Conservation (phyloP, 108 stramenopile species). For the Cyclotella atomus region DNA sequence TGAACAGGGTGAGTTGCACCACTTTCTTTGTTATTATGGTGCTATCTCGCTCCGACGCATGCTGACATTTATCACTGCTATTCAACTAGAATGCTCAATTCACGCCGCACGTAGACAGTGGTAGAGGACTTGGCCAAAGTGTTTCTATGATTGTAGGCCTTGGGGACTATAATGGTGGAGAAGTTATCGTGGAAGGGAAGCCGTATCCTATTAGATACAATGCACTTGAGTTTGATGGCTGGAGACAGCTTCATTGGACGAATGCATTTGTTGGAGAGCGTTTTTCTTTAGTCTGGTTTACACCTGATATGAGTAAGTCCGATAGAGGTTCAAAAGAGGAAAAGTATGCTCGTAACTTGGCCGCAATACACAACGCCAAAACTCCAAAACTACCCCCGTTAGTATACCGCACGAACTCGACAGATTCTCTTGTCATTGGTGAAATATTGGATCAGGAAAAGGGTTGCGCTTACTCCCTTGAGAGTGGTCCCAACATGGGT, state of each 20-base stretch:
- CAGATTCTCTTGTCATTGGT: conserved; percentile 55
- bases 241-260: conserved; percentile 92
- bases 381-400: conserved; percentile 46
- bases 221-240: conserved; percentile 91
- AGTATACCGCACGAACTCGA: conserved; percentile 45
- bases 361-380: conserved; percentile 18
- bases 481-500: background rate
- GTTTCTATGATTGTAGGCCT: conserved; percentile 89
- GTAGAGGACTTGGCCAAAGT: conserved; percentile 84
- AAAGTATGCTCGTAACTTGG: conserved; percentile 20
- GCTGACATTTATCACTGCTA: too few species aligned
- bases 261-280: conserved; percentile 82
- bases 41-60: background rate
- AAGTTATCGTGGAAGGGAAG: conserved; percentile 77
- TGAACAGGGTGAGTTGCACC: conserved; percentile 62
- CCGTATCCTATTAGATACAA: conserved; percentile 78
- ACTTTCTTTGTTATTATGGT: background rate
- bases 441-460: conserved; percentile 49
- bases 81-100: conserved; percentile 79
- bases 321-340: conserved; percentile 34
- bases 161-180: conserved; percentile 88
- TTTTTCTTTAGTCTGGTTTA: conserved; percentile 93
- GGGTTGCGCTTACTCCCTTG: conserved; percentile 43
- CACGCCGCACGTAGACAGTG: conserved; percentile 91
- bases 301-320: conserved; percentile 54